Percentiles rank a stretch among this genome's conserved stretches.
Evolutionary conservation across 2,329 filamentous ascomycete species (phyloP).

Genomic region (Purpureocillium takamizusanense): DNA sequence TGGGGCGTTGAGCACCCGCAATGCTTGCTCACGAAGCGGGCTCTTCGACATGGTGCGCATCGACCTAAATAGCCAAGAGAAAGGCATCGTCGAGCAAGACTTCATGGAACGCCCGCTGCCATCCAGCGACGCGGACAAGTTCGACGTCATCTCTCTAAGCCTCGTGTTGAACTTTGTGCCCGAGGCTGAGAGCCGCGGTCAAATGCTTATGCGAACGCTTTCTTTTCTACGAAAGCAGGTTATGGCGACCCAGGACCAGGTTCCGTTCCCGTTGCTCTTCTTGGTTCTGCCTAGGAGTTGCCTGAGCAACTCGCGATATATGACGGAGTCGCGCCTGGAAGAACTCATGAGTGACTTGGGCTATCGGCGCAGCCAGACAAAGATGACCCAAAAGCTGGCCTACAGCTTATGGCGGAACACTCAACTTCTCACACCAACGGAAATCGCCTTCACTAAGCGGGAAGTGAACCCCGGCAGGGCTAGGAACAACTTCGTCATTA

Average conservation of each 20-base stretch:
- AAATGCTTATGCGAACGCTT: slow-evolving; percentile 74
- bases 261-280: slow-evolving; percentile 63
- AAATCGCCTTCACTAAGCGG: slow-evolving; percentile 44
- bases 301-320: slow-evolving; percentile 81
- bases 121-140: slow-evolving; percentile 47
- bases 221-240: slow-evolving; percentile 49
- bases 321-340: slow-evolving; percentile 60
- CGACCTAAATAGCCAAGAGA: slow-evolving; percentile 79
- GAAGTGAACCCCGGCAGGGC: slow-evolving; percentile 66
- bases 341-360: slow-evolving; percentile 72
- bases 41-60: slow-evolving; percentile 72
- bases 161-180: slow-evolving; percentile 93
- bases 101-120: slow-evolving; percentile 87
- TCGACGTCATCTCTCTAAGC: slow-evolving; percentile 87
- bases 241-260: slow-evolving; percentile 9
- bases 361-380: slow-evolving; percentile 56
- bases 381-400: slow-evolving; percentile 72
- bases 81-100: slow-evolving; percentile 77
- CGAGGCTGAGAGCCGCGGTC: slow-evolving; percentile 61
- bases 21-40: slow-evolving; percentile 69
- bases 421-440: slow-evolving; percentile 7
- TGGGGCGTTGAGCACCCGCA: slow-evolving; percentile 74
- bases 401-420: slow-evolving; percentile 76
- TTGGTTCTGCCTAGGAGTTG: slow-evolving; percentile 85
- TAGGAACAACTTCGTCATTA: slow-evolving; percentile 87